Conservation (phyloP, 345 rosid species). For the Brassica nigra region DNA sequence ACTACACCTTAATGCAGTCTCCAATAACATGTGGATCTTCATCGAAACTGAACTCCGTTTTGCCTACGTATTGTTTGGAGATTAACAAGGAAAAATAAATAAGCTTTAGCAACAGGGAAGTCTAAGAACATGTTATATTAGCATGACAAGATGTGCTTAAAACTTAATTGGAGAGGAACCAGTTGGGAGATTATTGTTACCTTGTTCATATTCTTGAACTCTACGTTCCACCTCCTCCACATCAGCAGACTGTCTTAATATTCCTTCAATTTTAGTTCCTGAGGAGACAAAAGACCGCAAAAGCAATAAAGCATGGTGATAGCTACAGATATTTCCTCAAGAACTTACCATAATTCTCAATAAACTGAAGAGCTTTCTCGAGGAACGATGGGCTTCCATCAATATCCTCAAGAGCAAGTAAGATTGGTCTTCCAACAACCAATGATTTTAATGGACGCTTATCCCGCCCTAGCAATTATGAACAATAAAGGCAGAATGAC, state of each 20-base stretch:
- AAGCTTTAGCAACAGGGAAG: neutral
- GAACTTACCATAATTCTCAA: conserved; percentile 83
- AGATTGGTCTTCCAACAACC: conserved; percentile 98
- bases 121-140: conserved; percentile 18
- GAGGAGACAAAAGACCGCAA: conserved; percentile 33
- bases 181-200: conserved; percentile 40
- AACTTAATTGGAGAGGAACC: conserved; percentile 16
- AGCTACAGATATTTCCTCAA: conserved; percentile 10
- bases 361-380: conserved; percentile 96
- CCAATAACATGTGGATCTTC: conserved; percentile 99
- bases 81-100: neutral
- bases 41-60: conserved; percentile 74
- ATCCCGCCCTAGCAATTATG: conserved; percentile 69
- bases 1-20: conserved; percentile 97
- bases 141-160: conserved; percentile 20
- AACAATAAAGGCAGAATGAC: neutral
- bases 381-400: conserved; percentile 99
- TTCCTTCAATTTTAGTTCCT: conserved; percentile 91
- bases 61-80: conserved; percentile 53
- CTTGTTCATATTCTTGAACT: conserved; percentile 94
- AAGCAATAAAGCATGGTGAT: conserved; percentile 15
- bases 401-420: conserved; percentile 98
- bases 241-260: conserved; percentile 91
- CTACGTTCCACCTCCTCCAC: conserved; percentile 97
- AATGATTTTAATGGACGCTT: conserved; percentile 87